Evolutionary conservation across 495 filamentous ascomycete genomes (phyloP), one percentile per base, ranked within the genome.

Genomic region (Emericellopsis terricola): DNA sequence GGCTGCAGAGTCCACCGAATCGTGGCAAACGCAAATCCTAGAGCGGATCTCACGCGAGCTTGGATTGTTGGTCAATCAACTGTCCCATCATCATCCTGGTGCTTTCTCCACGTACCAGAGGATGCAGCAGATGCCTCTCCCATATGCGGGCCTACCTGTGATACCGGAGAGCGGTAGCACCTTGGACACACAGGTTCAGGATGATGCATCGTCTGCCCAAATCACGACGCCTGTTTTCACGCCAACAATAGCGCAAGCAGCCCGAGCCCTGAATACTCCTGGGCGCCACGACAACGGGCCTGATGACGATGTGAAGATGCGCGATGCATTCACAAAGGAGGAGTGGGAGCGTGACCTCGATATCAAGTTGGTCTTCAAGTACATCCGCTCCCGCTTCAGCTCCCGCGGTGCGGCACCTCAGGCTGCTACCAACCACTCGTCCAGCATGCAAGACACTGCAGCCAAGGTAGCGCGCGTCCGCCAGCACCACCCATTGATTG

Each of bases 341-440:
- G 86, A 92, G 49, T 94, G 86, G 86, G 83, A 92, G 48, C 73
- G 71, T 23, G 78, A 84, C 10, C 67, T 92, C 3, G 82, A 92
- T 43, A 65, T 92, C 38, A 73, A 72, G 51, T 76, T 86, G 52
- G 74, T 92, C n/a, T 92, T 93, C 60, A 71, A 74, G 26, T 89
- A 84, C 50, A 69, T 94, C 14, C 67, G 71, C 31, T 75, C 69
- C 13, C 81, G 81, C 41, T 89, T 92, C 51, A 55, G 56, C 17
- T 50, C 51, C 8, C 51, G 45, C 38, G 50, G 58, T 36, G 27
- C 53, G 38, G 35, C 58, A 2, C 50, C 64, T 49, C 31, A 59
- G 41, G 41, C 55, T 9, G 49, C 50, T 4, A 52, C 51, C 13
- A 39, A 58, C 33, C 48, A 62, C 37, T 56, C 60, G n/a, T 55